phyloP scores from a whole-genome alignment of 257 asterid species.

The Jacaranda copaia region DNA sequence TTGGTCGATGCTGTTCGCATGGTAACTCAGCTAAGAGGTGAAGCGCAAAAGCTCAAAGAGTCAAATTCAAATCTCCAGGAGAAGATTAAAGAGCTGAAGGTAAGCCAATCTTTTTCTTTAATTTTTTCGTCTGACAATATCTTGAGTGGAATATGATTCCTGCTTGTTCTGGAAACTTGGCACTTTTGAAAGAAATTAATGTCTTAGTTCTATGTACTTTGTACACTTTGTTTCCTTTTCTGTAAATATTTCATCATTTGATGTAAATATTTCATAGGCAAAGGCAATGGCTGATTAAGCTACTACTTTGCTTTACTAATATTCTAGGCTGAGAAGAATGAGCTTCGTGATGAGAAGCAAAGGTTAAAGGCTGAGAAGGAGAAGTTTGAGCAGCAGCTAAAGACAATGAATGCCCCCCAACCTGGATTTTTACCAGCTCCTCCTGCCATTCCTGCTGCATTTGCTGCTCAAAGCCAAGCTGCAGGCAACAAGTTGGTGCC shows the following conservation, averaged over 20 bases:
- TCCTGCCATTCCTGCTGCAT: constrained; percentile 67
- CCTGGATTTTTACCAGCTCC: constrained; percentile 56
- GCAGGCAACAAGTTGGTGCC: constrained; percentile 75
- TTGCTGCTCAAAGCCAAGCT: constrained; percentile 63
- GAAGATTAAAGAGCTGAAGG: constrained; percentile 80
- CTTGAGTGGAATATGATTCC: not conserved
- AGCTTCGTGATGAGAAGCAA: constrained; percentile 82
- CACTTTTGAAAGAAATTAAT: not conserved
- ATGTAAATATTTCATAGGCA: not conserved
- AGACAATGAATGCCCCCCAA: constrained; percentile 58
- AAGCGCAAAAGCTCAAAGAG: constrained; percentile 77
- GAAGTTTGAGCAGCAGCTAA: constrained; percentile 74
- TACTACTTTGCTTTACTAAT: not conserved
- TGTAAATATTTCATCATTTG: not conserved
- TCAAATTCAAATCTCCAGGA: constrained; percentile 65
- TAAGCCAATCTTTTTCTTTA: constrained; percentile 24
- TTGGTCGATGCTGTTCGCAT: constrained; percentile 75
- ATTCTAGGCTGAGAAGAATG: constrained; percentile 69
- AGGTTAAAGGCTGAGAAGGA: constrained; percentile 81
- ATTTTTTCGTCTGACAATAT: too few relatives aligned
- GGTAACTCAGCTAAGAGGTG: constrained; percentile 67
- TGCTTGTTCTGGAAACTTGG: not conserved
- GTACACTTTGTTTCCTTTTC: not conserved
- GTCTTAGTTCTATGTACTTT: not conserved
- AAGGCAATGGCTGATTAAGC: not conserved